Evolutionary conservation across 371 early-diverging fungal species (phyloP).

Genomic region (Chytridium lagenaria): DNA sequence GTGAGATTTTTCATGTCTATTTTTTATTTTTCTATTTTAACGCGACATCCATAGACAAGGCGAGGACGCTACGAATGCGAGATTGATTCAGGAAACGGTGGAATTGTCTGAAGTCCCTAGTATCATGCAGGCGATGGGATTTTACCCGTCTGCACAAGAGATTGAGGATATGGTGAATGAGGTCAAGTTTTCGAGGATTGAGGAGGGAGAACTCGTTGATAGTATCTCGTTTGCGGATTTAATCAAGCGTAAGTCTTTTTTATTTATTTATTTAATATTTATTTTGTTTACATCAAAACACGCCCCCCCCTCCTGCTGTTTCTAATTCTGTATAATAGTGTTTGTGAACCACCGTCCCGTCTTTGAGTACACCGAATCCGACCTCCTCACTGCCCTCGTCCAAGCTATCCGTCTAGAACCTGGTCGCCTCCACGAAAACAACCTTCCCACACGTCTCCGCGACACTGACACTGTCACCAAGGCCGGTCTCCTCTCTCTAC

Average conservation of each 20-base stretch:
- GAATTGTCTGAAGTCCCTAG: slow-evolving; percentile 46
- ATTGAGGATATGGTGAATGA: slow-evolving; percentile 60
- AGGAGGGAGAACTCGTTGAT: slow-evolving; percentile 41
- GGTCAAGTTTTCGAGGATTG: slow-evolving; percentile 49
- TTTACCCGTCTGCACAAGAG: slow-evolving; percentile 55
- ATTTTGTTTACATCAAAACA: too few relatives aligned
- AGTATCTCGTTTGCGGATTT: slow-evolving; percentile 49
- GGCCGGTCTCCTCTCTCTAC: slow-evolving; percentile 44
- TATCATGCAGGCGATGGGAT: slow-evolving; percentile 61
- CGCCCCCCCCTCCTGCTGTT: too few relatives aligned
- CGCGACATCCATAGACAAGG: slow-evolving; percentile 49
- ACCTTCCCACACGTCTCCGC: slow-evolving; percentile 16
- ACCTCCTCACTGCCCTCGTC: slow-evolving; percentile 42
- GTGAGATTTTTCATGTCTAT: slow-evolving; percentile 22
- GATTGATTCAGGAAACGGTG: slow-evolving; percentile 47
- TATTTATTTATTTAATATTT: background rate
- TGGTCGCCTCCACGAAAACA: slow-evolving; percentile 23
- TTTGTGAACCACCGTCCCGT: slow-evolving; percentile 57
- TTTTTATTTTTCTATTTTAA: too few relatives aligned
- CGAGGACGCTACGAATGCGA: slow-evolving; percentile 46
- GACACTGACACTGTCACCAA: slow-evolving; percentile 22
- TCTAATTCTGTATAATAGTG: slow-evolving; percentile 31
- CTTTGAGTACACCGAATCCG: slow-evolving; percentile 35
- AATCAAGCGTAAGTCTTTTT: slow-evolving; percentile 45
- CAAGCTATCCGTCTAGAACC: slow-evolving; percentile 44